phyloP scores from a whole-genome alignment of 192 early-diverging fungal species.

The Kickxella alabastrina region DNA sequence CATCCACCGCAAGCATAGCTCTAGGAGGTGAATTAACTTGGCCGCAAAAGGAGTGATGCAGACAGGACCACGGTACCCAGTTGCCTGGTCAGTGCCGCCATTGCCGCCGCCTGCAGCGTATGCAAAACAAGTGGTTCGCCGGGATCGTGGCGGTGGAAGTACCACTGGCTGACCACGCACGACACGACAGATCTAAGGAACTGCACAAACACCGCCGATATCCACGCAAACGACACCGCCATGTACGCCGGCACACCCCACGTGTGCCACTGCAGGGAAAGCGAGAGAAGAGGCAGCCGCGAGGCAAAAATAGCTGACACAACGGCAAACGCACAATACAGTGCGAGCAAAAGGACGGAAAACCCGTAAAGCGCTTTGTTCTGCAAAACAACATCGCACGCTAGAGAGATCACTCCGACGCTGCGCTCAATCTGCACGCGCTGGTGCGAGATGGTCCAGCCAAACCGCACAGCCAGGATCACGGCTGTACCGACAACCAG shows the following conservation, averaged over 20 bases:
- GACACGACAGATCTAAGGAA: conserved; percentile 30
- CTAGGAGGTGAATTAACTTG: conserved; percentile 28
- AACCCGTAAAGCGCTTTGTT: conserved; percentile 44
- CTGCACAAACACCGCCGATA: conserved; percentile 46
- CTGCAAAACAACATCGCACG: conserved; percentile 30
- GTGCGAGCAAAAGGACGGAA: conserved; percentile 34
- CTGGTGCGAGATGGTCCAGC: conserved; percentile 30
- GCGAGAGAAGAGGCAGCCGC: conserved; percentile 21
- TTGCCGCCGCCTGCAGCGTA: conserved; percentile 37
- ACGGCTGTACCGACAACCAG: conserved; percentile 25
- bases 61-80: conserved; percentile 37
- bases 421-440: conserved; percentile 41
- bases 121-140: conserved; percentile 36
- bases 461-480: conserved; percentile 37
- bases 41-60: conserved; percentile 29
- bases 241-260: conserved; percentile 28
- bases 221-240: conserved; percentile 35
- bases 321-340: conserved; percentile 31
- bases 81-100: conserved; percentile 37
- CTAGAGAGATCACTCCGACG: conserved; percentile 29
- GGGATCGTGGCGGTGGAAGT: conserved; percentile 47
- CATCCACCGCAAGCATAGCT: conserved; percentile 29
- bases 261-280: background rate
- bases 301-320: conserved; percentile 34
- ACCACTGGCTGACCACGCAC: conserved; percentile 47